These are phyloP conservation scores for Scheffersomyces insectosa DNA, from an alignment of 1,139 yeast genomes.

Conservation along the genomic window DNA sequence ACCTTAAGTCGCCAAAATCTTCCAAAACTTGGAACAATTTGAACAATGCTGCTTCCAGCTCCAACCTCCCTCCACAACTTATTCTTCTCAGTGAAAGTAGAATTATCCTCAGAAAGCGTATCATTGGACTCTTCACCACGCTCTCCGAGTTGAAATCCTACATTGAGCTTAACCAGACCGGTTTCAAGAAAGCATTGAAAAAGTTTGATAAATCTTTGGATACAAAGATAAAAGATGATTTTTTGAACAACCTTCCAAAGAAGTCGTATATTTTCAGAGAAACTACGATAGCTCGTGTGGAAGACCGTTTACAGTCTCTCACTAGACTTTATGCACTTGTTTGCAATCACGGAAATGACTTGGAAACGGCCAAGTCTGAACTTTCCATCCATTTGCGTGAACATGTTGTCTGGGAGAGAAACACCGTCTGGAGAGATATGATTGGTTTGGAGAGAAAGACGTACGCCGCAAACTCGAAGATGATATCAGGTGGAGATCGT, in stretches of 20 bases:
- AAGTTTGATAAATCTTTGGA: conserved; percentile 67
- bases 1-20: conserved; percentile 40
- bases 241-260: conserved; percentile 32
- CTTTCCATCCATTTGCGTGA: conserved; percentile 65
- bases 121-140: conserved; percentile 58
- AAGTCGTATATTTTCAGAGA: conserved; percentile 36
- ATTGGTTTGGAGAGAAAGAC: conserved; percentile 28
- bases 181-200: conserved; percentile 67
- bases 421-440: conserved; percentile 69
- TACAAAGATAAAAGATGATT: conserved; percentile 39
- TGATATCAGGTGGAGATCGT: conserved; percentile 3
- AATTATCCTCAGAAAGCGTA: conserved; percentile 56
- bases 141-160: conserved; percentile 65
- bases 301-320: conserved; percentile 29
- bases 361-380: conserved; percentile 47
- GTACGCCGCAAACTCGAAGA: conserved; percentile 36
- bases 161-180: conserved; percentile 66
- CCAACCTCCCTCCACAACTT: conserved; percentile 40
- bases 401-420: conserved; percentile 75
- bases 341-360: conserved; percentile 42
- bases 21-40: conserved; percentile 37
- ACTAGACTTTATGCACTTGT: conserved; percentile 42
- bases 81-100: conserved; percentile 43
- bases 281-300: conserved; percentile 18
- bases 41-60: conserved; percentile 17